Conservation (phyloP, 2,329 filamentous ascomycete species). For the Monascus ruber region DNA sequence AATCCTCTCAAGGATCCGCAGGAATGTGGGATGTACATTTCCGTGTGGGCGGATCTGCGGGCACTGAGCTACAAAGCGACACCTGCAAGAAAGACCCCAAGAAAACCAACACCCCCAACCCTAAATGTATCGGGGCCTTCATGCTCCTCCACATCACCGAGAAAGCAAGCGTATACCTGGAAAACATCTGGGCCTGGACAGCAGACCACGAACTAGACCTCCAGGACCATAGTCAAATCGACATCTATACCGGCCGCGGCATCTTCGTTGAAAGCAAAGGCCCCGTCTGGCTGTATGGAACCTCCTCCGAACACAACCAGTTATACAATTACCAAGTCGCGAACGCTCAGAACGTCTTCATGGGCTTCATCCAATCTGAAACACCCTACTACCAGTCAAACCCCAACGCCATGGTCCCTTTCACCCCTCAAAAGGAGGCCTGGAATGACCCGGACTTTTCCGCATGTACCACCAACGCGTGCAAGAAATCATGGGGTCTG, state of each 20-base stretch:
- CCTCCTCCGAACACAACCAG: conserved; percentile 49
- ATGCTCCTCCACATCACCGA: conserved; percentile 47
- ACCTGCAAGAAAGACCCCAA: conserved; percentile 67
- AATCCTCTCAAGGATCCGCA: conserved; percentile 50
- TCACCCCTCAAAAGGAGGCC: conserved; percentile 18
- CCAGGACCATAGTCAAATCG: conserved; percentile 52
- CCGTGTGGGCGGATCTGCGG: conserved; percentile 76
- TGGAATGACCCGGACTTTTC: conserved; percentile 54
- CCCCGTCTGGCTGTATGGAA: conserved; percentile 74
- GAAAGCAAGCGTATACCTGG: conserved; percentile 58
- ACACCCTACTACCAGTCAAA: conserved; percentile 79
- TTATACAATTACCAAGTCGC: conserved; percentile 74
- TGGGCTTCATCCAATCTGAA: conserved; percentile 78
- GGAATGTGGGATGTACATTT: conserved; percentile 96
- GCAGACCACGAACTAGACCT: conserved; percentile 82
- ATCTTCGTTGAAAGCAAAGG: conserved; percentile 67
- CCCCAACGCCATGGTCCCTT: conserved; percentile 52
- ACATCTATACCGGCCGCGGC: conserved; percentile 79
- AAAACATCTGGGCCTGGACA: conserved; percentile 87
- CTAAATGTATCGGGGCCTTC: conserved; percentile 63
- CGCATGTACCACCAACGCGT: conserved; percentile 44
- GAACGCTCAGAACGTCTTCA: conserved; percentile 67
- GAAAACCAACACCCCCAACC: conserved; percentile 48
- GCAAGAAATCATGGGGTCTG: conserved; percentile 67
- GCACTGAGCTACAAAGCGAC: conserved; percentile 69